Percentiles rank a stretch among this genome's conserved stretches.
Evolutionary conservation across 768 basidiomycete genomes (phyloP).

Genomic region (Trametes cinnabarina): DNA sequence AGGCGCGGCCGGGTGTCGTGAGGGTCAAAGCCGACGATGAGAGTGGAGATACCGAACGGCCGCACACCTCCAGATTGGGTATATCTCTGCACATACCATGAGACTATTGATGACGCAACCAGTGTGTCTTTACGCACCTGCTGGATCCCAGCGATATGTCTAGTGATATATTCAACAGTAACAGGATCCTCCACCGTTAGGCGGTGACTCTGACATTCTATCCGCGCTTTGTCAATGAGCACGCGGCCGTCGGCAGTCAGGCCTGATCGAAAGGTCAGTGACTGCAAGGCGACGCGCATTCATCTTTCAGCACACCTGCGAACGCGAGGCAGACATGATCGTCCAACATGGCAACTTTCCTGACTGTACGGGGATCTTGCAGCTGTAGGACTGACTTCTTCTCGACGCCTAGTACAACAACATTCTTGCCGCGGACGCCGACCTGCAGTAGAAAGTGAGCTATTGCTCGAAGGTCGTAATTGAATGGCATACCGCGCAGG

Average conservation of each 20-base stretch:
- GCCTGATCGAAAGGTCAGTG: conserved; percentile 45
- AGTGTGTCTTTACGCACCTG: conserved; percentile 55
- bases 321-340: conserved; percentile 97
- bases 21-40: conserved; percentile 97
- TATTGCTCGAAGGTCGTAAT: background rate
- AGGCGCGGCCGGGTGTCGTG: conserved; percentile 83
- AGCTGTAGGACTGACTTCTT: conserved; percentile 98
- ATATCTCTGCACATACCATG: conserved; percentile 62
- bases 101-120: background rate
- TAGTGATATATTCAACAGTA: conserved; percentile 96
- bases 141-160: conserved; percentile 98
- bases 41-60: conserved; percentile 96
- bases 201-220: conserved; percentile 97
- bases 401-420: conserved; percentile 96
- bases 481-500: conserved; percentile 76
- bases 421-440: conserved; percentile 91
- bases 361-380: conserved; percentile 95
- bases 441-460: conserved; percentile 53
- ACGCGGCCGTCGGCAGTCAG: conserved; percentile 97
- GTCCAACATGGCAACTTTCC: conserved; percentile 98
- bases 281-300: background rate
- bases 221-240: conserved; percentile 94
- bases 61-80: conserved; percentile 99
- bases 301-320: conserved; percentile 64
- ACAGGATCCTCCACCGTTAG: conserved; percentile 98